Evolutionary conservation across 306 rosid species (phyloP).

Genomic region (Astragalus membranaceus): DNA sequence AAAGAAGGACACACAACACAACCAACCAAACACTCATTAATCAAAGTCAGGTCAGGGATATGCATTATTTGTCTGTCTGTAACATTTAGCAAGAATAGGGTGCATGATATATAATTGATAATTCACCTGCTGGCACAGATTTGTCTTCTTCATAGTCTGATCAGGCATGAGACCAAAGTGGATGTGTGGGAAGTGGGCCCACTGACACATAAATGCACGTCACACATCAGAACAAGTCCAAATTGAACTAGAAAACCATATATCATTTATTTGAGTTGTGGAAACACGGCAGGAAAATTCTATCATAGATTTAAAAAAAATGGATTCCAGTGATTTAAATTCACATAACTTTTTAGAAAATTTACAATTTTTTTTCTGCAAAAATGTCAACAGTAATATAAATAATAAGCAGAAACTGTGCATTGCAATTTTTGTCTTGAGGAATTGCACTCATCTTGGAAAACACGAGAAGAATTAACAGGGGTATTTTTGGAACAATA

Average conservation of each 20-base stretch:
- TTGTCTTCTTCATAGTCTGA: slow-evolving; percentile 64
- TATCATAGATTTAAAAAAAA: neutral
- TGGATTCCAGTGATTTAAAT: neutral
- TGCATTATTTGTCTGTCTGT: slow-evolving; percentile 29
- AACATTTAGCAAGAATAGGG: slow-evolving; percentile 18
- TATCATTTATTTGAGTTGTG: slow-evolving; percentile 8
- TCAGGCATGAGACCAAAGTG: slow-evolving; percentile 96
- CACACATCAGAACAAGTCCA: slow-evolving; percentile 18
- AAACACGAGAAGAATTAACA: too few relatives aligned
- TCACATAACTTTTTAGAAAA: neutral
- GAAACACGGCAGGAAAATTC: neutral
- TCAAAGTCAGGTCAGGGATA: neutral
- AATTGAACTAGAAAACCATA: slow-evolving; percentile 13
- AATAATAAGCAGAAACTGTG: neutral
- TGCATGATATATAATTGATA: slow-evolving; percentile 18
- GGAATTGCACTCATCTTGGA: too few relatives aligned
- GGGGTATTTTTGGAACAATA: too few relatives aligned
- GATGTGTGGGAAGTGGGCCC: slow-evolving; percentile 99
- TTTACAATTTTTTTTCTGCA: neutral
- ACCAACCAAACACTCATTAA: slow-evolving; percentile 4
- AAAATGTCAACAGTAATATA: neutral
- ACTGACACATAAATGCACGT: slow-evolving; percentile 46
- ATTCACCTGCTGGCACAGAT: slow-evolving; percentile 60
- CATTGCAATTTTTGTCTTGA: neutral
- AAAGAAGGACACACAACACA: slow-evolving; percentile 23